These are phyloP conservation scores for Coprinellus micaceus DNA, from an alignment of 768 basidiomycete species.

Conservation along the genomic window DNA sequence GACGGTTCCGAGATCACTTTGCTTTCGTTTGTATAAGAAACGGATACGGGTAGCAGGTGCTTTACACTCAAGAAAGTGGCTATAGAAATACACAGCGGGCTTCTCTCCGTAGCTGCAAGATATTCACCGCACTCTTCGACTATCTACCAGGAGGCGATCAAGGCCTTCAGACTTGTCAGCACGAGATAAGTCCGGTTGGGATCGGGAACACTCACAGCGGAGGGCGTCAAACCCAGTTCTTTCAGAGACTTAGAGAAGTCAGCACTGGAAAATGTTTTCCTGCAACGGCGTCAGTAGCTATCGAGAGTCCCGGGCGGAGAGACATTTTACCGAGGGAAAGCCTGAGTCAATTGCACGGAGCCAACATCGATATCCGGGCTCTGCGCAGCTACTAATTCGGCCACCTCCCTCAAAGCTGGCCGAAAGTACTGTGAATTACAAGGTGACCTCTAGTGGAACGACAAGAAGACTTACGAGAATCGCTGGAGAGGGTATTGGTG, in stretches of 20 bases:
- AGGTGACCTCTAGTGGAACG: background rate
- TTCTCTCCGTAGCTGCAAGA: no score
- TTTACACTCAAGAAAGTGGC: background rate
- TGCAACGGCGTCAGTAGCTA: constrained; percentile 23
- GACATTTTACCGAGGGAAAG: constrained; percentile 71
- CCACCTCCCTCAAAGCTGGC: constrained; percentile 77
- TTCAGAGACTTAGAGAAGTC: constrained; percentile 81
- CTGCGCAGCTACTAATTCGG: constrained; percentile 83
- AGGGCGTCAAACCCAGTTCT: constrained; percentile 86
- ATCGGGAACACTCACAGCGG: constrained; percentile 56
- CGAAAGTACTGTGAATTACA: background rate
- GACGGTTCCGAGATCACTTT: constrained; percentile 50
- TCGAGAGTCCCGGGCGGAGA: background rate
- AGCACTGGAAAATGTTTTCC: constrained; percentile 69
- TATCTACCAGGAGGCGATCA: constrained; percentile 45
- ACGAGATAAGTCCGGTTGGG: background rate
- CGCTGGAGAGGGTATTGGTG: constrained; percentile 76
- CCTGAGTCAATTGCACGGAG: constrained; percentile 70
- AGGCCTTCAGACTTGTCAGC: constrained; percentile 35
- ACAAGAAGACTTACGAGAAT: constrained; percentile 53
- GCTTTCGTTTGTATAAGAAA: constrained; percentile 47
- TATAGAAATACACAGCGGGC: constrained; percentile 2
- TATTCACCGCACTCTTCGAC: background rate
- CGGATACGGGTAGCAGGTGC: no score
- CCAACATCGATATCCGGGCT: constrained; percentile 66